Percentiles rank a stretch among this genome's conserved stretches.
Evolutionary conservation across 208 protist genomes (phyloP).

Genomic region (Tritrichomonas foetus): DNA sequence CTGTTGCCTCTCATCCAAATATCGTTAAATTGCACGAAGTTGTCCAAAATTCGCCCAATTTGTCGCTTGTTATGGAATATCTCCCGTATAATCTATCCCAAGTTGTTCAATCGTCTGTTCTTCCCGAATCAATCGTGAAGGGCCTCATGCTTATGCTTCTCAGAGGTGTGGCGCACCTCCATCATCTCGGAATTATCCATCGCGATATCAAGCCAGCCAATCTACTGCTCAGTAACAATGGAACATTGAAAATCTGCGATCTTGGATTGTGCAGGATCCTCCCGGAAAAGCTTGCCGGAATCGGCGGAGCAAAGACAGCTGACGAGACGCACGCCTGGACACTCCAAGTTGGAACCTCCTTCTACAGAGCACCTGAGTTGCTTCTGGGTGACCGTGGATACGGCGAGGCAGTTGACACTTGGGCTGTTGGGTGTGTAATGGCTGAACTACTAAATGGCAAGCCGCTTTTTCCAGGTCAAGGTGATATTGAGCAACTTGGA

Average conservation of each 20-base stretch:
- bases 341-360: constrained; percentile 68
- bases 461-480: constrained; percentile 84
- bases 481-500: constrained; percentile 80
- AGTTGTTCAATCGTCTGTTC: neutral
- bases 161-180: neutral
- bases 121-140: constrained; percentile 28
- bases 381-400: constrained; percentile 85
- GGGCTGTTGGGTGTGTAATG: constrained; percentile 93
- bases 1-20: neutral
- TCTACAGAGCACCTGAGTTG: constrained; percentile 94
- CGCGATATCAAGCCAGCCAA: constrained; percentile 24
- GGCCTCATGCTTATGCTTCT: constrained; percentile 28
- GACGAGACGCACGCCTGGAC: constrained; percentile 33
- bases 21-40: constrained; percentile 36
- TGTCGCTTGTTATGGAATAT: constrained; percentile 39
- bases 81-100: constrained; percentile 18
- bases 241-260: neutral
- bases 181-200: constrained; percentile 4
- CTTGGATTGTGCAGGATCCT: neutral
- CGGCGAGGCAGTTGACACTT: constrained; percentile 84
- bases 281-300: neutral
- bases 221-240: neutral
- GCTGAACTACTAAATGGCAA: constrained; percentile 75
- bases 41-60: neutral
- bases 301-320: neutral